These are phyloP conservation scores for Solanum clarkiae DNA, from an alignment of 257 asterid species.

Conservation along the genomic window DNA sequence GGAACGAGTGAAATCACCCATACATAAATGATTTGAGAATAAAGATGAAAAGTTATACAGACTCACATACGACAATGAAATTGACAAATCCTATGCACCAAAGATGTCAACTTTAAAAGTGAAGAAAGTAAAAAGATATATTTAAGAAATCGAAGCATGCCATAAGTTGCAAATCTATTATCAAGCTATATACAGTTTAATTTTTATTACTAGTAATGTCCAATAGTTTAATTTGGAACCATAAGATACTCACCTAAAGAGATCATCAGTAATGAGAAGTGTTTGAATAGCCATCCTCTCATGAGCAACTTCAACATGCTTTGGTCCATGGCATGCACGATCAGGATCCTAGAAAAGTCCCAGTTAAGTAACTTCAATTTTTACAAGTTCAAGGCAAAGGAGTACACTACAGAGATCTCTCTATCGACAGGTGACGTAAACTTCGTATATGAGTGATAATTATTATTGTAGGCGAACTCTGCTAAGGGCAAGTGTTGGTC, in stretches of 20 bases:
- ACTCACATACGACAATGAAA: background rate
- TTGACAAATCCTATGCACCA: background rate
- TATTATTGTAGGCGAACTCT: no score
- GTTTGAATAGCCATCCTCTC: constrained; percentile 94
- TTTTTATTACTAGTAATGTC: background rate
- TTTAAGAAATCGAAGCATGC: background rate
- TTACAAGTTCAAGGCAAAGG: background rate
- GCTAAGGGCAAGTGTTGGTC: no score
- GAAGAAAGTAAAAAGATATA: background rate
- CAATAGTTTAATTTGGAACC: background rate
- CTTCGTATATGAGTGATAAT: background rate
- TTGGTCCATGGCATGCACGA: constrained; percentile 97
- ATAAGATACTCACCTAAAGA: constrained; percentile 53
- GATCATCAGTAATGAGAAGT: constrained; percentile 88
- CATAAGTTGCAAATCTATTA: background rate
- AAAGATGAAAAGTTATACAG: background rate
- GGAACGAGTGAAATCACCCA: background rate
- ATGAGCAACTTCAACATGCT: constrained; percentile 95
- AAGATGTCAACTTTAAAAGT: background rate
- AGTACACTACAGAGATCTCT: background rate
- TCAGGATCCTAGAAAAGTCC: constrained; percentile 50
- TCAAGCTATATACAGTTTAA: background rate
- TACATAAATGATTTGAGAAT: background rate
- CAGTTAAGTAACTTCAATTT: constrained; percentile 1
- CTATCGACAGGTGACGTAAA: background rate